A percentile compares a stretch with the other conserved stretches of the same genome.
Evolutionary conservation across 805 yeast species (phyloP).

Genomic region (Suhomyces prunicola): DNA sequence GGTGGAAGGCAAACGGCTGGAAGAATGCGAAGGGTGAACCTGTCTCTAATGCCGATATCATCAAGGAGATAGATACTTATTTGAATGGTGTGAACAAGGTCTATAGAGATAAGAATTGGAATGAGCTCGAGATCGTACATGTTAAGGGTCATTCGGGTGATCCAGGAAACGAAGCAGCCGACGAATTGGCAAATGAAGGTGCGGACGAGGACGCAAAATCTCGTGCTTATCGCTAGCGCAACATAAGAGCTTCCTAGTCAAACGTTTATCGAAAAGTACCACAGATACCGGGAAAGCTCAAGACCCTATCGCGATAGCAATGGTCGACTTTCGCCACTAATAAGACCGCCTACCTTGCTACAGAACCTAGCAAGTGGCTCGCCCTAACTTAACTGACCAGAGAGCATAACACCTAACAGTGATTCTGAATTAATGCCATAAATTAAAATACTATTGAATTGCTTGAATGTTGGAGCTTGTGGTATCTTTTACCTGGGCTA

Average conservation of each 20-base stretch:
- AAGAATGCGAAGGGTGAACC: conserved; percentile 37
- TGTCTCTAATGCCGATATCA: conserved; percentile 54
- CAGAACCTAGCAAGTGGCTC: background rate
- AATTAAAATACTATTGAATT: background rate
- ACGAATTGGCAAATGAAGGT: conserved; percentile 56
- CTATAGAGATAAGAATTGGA: conserved; percentile 33
- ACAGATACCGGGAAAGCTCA: background rate
- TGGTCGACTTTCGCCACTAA: too few species aligned
- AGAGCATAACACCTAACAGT: too few species aligned
- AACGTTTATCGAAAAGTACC: background rate
- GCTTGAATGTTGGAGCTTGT: conserved; percentile 3
- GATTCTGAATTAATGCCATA: background rate
- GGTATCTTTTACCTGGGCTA: conserved; percentile 23
- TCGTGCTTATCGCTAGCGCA: background rate
- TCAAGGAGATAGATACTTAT: conserved; percentile 28
- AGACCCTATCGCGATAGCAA: background rate
- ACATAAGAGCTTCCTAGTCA: background rate
- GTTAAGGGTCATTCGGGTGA: conserved; percentile 72
- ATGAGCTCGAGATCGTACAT: conserved; percentile 48
- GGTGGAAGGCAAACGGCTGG: conserved; percentile 62
- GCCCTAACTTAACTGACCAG: too few species aligned
- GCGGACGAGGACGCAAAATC: conserved; percentile 2
- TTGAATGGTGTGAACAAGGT: conserved; percentile 33
- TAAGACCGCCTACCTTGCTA: too few species aligned
- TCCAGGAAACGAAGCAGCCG: conserved; percentile 76